phyloP scores from a whole-genome alignment of 768 basidiomycete genomes.

The Boletus eberwhitei region DNA sequence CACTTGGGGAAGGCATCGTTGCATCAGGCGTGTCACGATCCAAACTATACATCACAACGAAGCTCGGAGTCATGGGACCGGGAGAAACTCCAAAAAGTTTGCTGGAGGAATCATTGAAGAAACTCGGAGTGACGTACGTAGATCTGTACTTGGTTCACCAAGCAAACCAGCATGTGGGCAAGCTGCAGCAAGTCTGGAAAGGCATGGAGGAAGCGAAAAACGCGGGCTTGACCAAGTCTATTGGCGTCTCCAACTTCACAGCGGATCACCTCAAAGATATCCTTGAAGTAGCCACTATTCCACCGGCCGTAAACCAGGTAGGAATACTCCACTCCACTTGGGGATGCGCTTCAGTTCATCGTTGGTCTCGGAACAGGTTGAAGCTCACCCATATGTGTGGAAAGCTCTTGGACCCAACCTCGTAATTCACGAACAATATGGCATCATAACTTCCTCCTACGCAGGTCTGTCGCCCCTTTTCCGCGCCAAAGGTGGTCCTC shows the following conservation, averaged over 20 bases:
- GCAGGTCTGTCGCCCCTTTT: constrained; percentile 39
- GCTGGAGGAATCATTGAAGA: constrained; percentile 51
- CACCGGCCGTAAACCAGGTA: constrained; percentile 56
- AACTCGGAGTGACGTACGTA: constrained; percentile 52
- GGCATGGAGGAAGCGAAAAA: constrained; percentile 55
- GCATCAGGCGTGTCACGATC: constrained; percentile 49
- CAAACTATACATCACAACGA: constrained; percentile 62
- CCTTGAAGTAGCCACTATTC: constrained; percentile 40
- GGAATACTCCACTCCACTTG: not conserved
- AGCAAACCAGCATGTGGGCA: constrained; percentile 38
- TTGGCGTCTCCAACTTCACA: constrained; percentile 58
- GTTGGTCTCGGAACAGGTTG: constrained; percentile 34
- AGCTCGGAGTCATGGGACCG: constrained; percentile 36
- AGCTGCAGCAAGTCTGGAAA: constrained; percentile 53
- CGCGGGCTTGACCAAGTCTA: constrained; percentile 38
- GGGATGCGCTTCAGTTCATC: not conserved
- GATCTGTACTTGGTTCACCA: constrained; percentile 65
- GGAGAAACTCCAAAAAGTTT: constrained; percentile 47
- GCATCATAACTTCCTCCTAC: constrained; percentile 40
- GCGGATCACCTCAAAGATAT: constrained; percentile 42
- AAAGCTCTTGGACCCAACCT: constrained; percentile 38
- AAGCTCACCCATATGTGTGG: constrained; percentile 53
- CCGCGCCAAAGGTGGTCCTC: constrained; percentile 35
- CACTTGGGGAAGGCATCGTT: constrained; percentile 48
- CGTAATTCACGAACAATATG: constrained; percentile 33